phyloP scores from a whole-genome alignment of 306 rosid genomes.

The Malus domestica region DNA sequence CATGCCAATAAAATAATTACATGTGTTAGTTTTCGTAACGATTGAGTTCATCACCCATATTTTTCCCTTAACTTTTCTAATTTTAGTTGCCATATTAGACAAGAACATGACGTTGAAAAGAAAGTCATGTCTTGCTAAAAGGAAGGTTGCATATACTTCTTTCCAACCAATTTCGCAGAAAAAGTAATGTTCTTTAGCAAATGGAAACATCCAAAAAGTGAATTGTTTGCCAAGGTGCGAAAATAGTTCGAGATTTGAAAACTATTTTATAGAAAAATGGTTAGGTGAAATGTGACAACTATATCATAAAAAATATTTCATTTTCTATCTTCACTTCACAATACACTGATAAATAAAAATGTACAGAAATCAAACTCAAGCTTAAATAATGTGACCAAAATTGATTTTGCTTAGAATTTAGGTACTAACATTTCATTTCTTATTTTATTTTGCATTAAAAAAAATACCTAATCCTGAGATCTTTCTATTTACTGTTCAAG shows the following conservation, averaged over 20 bases:
- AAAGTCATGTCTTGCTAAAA: background rate
- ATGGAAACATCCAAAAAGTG: background rate
- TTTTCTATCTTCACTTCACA: too few relatives aligned
- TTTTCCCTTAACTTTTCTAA: background rate
- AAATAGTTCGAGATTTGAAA: background rate
- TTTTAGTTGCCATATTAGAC: background rate
- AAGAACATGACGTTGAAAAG: background rate
- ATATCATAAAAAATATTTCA: background rate
- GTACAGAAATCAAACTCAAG: too few relatives aligned
- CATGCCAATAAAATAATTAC: too few relatives aligned
- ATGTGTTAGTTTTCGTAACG: too few relatives aligned
- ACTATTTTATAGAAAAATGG: too few relatives aligned
- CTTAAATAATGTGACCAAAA: background rate
- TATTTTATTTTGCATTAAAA: background rate
- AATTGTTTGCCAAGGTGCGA: background rate
- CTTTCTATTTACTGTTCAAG: background rate
- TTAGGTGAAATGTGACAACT: background rate
- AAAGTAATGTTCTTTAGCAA: background rate
- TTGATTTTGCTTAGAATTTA: too few relatives aligned
- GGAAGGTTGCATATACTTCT: background rate
- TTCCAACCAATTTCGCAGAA: background rate
- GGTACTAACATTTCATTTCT: background rate
- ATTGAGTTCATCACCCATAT: background rate
- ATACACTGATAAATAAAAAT: too few relatives aligned
- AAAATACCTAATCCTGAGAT: too few relatives aligned